Evolutionary conservation across 768 basidiomycete genomes (phyloP), one percentile per base, ranked within the genome.

Genomic region (Auriscalpium microsporum): DNA sequence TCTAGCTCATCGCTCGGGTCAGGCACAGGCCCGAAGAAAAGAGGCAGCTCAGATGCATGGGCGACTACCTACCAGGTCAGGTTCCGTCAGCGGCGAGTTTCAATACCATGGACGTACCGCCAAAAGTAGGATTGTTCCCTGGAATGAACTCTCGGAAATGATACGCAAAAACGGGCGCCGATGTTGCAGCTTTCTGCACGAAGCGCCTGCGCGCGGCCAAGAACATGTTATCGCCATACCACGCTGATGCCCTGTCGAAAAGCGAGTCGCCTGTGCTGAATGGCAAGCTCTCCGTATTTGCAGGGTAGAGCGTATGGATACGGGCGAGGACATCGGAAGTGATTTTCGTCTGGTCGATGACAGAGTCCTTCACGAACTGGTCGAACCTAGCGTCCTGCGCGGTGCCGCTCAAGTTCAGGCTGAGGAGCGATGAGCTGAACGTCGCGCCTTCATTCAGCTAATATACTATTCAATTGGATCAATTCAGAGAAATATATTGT

Each of bases 201-300:
- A 82, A 78, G 45, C 77, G 67, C 40, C 81, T 68, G 34, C 81
- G 63, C 0, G 79, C 72, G 0, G 75, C 71, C 35, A 83, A 67
- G 63, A 73, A 84, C 78, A 82, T 82, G 52, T 73, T 68, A 57
- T 79, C 80, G 1, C 78, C 78, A 58, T 83, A 84, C 77, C 78
- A 84, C 0, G 81, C 71, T 46, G 67, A 76, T 0, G 72, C 77
- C 46, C 82, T 66, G 60, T 84, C 82, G 53, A 79, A 84, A 8
- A 84, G 68, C 9, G 76, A 77, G 62, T 84, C 80, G 0, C 82
- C 81, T 0, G 80, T 84, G 54, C 78, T 76, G 69, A 81, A 83
- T 0, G 75, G 72, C 4, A 74, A 64, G 2, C 71, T 62, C 2
- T 74, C 68, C 50, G 78, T 75, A 50, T 82, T 76, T 0, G 76